Conservation (phyloP, 2,329 filamentous ascomycete genomes). For the Graphium sp. region DNA sequence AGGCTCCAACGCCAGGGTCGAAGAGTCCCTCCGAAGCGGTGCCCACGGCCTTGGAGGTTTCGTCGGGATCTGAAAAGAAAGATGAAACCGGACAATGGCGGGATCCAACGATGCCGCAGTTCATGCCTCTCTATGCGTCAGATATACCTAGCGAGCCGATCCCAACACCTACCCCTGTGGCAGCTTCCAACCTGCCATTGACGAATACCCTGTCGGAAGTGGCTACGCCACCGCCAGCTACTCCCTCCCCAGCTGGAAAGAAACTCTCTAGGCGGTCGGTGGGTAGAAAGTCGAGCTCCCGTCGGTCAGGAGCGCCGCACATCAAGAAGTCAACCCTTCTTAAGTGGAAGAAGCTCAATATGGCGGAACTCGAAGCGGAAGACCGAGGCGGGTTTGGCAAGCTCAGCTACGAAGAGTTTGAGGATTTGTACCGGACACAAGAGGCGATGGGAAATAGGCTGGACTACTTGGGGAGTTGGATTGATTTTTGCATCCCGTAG, state of each 20-base stretch:
- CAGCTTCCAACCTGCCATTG: constrained; percentile 4
- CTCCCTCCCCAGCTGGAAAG: not conserved
- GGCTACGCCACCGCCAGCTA: not conserved
- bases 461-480: constrained; percentile 79
- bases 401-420: constrained; percentile 66
- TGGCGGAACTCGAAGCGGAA: constrained; percentile 51
- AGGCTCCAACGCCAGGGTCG: not conserved
- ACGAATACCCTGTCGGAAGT: not conserved
- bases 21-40: not conserved
- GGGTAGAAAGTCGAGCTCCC: not conserved
- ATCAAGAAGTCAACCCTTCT: constrained; percentile 15
- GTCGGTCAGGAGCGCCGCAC: not conserved
- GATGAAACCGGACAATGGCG: constrained; percentile 11
- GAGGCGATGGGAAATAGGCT: constrained; percentile 46
- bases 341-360: constrained; percentile 38
- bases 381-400: constrained; percentile 64
- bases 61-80: constrained; percentile 7
- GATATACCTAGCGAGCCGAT: too few relatives aligned
- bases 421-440: constrained; percentile 52
- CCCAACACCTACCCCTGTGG: constrained; percentile 24
- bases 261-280: not conserved
- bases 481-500: constrained; percentile 61
- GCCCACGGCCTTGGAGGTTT: constrained; percentile 5
- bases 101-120: constrained; percentile 54
- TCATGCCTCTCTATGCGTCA: too few relatives aligned